These are phyloP conservation scores for Ascochyta pisi DNA, from an alignment of 2,329 filamentous ascomycete genomes.

Conservation along the genomic window DNA sequence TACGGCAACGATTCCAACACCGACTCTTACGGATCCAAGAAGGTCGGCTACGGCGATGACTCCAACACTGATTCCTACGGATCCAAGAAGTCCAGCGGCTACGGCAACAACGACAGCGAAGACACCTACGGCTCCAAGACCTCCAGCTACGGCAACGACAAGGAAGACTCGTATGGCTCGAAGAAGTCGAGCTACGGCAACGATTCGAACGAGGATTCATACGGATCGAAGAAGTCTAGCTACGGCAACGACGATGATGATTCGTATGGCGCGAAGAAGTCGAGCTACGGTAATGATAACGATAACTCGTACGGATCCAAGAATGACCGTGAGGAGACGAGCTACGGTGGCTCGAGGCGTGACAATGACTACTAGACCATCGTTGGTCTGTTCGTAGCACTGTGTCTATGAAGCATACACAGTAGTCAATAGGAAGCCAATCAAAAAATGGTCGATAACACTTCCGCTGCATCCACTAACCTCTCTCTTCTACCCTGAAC, in stretches of 20 bases:
- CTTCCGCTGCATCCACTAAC: too few species aligned
- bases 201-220: neutral
- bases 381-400: too few species aligned
- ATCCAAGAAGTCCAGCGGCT: slow-evolving; percentile 1
- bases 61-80: slow-evolving; percentile 2
- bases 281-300: slow-evolving; percentile 4
- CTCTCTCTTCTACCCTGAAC: neutral
- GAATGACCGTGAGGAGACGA: slow-evolving; percentile 1
- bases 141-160: neutral
- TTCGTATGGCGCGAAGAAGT: slow-evolving; percentile 7
- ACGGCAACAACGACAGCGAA: neutral
- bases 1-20: neutral
- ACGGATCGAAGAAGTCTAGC: slow-evolving; percentile 6
- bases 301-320: slow-evolving; percentile 1
- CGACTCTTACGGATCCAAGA: slow-evolving; percentile 1
- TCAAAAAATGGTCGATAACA: too few species aligned
- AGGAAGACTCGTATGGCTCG: neutral
- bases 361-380: slow-evolving; percentile 9
- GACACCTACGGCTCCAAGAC: neutral
- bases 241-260: slow-evolving; percentile 2
- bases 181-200: slow-evolving; percentile 2
- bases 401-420: too few species aligned
- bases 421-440: too few species aligned
- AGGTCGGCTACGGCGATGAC: slow-evolving; percentile 4
- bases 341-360: slow-evolving; percentile 9